Evolutionary conservation across 805 yeast species (phyloP).

Genomic region (Saccharomycopsis babjevae): DNA sequence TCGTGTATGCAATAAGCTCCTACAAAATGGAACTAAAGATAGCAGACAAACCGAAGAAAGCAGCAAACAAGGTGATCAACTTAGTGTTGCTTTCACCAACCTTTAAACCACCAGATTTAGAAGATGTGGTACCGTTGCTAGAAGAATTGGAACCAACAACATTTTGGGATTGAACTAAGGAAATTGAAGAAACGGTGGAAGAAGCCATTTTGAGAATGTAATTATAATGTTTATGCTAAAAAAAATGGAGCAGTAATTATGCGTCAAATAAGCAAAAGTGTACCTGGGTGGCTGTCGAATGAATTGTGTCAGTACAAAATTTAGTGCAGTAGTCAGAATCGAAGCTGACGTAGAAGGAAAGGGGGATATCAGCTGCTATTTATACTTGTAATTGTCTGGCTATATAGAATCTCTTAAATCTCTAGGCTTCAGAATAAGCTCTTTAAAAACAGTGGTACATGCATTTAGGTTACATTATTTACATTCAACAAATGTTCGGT

Average conservation of each 20-base stretch:
- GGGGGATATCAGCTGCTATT: background rate
- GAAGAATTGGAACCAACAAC: conserved; percentile 13
- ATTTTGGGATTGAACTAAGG: conserved; percentile 17
- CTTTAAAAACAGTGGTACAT: too few relatives aligned
- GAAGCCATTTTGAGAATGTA: conserved; percentile 12
- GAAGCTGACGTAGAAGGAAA: background rate
- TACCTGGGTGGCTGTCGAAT: too few relatives aligned
- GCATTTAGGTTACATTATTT: too few relatives aligned
- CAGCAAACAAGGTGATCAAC: conserved; percentile 13
- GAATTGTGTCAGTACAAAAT: too few relatives aligned
- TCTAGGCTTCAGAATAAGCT: too few relatives aligned
- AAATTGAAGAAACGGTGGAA: conserved; percentile 12
- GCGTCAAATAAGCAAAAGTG: too few relatives aligned
- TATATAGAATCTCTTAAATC: too few relatives aligned
- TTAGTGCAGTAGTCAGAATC: too few relatives aligned
- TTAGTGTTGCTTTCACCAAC: conserved; percentile 13
- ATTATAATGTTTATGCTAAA: too few relatives aligned
- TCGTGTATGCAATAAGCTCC: background rate
- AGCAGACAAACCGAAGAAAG: conserved; percentile 17
- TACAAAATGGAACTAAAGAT: conserved; percentile 15
- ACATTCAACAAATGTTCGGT: background rate
- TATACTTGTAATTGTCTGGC: background rate
- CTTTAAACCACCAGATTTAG: conserved; percentile 9
- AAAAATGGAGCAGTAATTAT: too few relatives aligned
- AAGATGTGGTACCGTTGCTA: conserved; percentile 6